Base-by-base conservation (phyloP, 495 filamentous ascomycete species). In the Penicillium robsamsonii region DNA sequence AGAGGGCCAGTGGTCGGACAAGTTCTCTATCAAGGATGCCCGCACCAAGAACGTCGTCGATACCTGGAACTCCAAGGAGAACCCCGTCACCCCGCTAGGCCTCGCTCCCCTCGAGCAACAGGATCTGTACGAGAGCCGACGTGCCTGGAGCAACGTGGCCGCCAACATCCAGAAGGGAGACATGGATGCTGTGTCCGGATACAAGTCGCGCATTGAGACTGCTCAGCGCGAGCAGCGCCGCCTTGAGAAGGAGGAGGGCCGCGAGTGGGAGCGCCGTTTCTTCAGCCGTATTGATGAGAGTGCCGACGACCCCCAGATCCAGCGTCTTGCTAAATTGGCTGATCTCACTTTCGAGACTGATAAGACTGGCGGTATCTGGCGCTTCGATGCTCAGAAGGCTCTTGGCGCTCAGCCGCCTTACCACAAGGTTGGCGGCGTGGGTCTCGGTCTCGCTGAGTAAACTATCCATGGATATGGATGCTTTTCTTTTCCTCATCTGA, bases 151-250 rank as follows among this genome's bases (percentile, higher is more conserved):
- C 31, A 88, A 87, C 55, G 94, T 98, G 17, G 90, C 92, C 0
- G 75, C 79, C 9, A 90, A 84, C 30, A 96, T 97, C 55, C 72
- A 80, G 22, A 83, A 81, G 51, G 87, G 89, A 43, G 90, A 98
- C 65, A 88, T 96, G 80, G 90, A 96, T 52, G 77, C 80, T 11
- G 89, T 90, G 6, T 83, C 85, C 4, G 60, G 65, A 5, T 87
- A 93, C 74, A 98, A 98, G 75, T 80, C 80, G 37, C 88, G 91
- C 69, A 96, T 98, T 59, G 94, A 98, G 71, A 91, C 90, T 54
- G 84, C 84, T 29, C 95, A 98, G 74, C 84, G 94, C 8, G 89
- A 92, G 61, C 69, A 92, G 75, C 85, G 94, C 59, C 88, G 85
- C 68, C 79, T 80, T 64, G 94, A 98, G 72, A 87, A 86, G 71